phyloP scores from a whole-genome alignment of 2,329 filamentous ascomycete species.

The Malbranchea cinnamomea region DNA sequence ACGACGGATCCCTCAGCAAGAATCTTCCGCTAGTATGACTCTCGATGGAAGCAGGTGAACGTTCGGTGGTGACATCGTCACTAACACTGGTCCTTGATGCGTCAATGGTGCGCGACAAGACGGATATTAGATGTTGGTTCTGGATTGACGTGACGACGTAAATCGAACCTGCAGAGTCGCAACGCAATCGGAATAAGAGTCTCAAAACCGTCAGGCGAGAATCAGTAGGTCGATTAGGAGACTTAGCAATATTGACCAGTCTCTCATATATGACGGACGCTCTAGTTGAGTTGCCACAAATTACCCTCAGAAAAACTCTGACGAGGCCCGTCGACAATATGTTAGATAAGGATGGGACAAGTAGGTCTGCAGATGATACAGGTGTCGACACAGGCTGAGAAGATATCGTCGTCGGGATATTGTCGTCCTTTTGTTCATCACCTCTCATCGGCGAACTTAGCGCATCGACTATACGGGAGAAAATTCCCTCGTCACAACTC shows the following conservation, averaged over 20 bases:
- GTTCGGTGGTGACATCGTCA: conserved; percentile 27
- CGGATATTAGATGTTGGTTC: conserved; percentile 55
- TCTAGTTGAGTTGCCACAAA: conserved; percentile 47
- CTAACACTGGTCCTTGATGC: conserved; percentile 29
- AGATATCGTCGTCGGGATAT: conserved; percentile 24
- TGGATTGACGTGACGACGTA: conserved; percentile 58
- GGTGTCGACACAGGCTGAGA: conserved; percentile 20
- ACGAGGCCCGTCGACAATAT: conserved; percentile 58
- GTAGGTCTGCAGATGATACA: conserved; percentile 16
- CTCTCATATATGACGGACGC: conserved; percentile 47
- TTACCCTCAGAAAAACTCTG: conserved; percentile 58
- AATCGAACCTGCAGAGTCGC: conserved; percentile 65
- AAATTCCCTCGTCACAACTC: conserved; percentile 17
- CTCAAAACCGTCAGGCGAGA: conserved; percentile 62
- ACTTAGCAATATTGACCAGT: conserved; percentile 48
- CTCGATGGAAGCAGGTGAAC: conserved; percentile 18
- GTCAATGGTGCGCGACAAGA: conserved; percentile 50
- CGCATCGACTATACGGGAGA: conserved; percentile 19
- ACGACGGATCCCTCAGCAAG: conserved; percentile 18
- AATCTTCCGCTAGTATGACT: conserved; percentile 22
- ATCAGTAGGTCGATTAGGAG: conserved; percentile 46
- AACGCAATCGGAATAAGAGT: conserved; percentile 65
- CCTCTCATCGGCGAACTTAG: conserved; percentile 22
- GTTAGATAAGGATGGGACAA: conserved; percentile 33
- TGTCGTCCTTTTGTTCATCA: conserved; percentile 19